Conservation (phyloP, 495 filamentous ascomycete species). For the Daldinia caldariorum region DNA sequence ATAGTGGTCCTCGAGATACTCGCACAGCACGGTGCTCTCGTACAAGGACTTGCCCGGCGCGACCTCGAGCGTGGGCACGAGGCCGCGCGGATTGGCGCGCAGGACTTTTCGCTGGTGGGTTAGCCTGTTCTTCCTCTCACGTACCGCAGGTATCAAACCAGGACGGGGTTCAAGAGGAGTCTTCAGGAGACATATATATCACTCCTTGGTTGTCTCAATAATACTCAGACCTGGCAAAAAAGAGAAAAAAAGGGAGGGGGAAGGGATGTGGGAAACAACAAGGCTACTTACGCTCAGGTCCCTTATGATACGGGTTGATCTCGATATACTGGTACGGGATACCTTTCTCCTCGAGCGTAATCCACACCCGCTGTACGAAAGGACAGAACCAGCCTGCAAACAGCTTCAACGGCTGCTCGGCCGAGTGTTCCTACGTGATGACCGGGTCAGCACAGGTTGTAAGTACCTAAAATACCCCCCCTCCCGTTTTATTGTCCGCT, state of each 20-base stretch:
- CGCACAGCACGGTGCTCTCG: conserved; percentile 67
- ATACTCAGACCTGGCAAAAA: neutral
- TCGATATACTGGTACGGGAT: conserved; percentile 74
- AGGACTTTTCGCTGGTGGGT: conserved; percentile 46
- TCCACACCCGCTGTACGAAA: conserved; percentile 67
- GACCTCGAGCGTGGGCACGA: conserved; percentile 67
- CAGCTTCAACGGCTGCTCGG: conserved; percentile 65
- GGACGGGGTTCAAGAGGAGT: neutral
- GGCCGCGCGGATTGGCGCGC: conserved; percentile 66
- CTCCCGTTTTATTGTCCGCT: neutral
- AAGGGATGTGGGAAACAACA: neutral
- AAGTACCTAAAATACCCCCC: neutral
- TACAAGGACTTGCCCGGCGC: conserved; percentile 63
- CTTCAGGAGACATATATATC: neutral
- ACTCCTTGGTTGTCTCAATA: neutral
- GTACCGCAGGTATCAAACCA: neutral
- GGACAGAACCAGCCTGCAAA: conserved; percentile 72
- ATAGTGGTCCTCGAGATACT: conserved; percentile 71
- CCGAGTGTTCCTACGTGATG: conserved; percentile 50
- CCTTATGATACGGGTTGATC: conserved; percentile 70
- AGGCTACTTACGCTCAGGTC: conserved; percentile 48
- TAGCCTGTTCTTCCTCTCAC: neutral
- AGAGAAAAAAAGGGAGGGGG: neutral
- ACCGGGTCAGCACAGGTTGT: neutral
- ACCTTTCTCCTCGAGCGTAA: conserved; percentile 69